Percentiles rank a stretch among this genome's conserved stretches.
These are phyloP conservation scores for Phaeodactylum tricornutum DNA, from an alignment of 108 stramenopile genomes.

Conservation along the genomic window DNA sequence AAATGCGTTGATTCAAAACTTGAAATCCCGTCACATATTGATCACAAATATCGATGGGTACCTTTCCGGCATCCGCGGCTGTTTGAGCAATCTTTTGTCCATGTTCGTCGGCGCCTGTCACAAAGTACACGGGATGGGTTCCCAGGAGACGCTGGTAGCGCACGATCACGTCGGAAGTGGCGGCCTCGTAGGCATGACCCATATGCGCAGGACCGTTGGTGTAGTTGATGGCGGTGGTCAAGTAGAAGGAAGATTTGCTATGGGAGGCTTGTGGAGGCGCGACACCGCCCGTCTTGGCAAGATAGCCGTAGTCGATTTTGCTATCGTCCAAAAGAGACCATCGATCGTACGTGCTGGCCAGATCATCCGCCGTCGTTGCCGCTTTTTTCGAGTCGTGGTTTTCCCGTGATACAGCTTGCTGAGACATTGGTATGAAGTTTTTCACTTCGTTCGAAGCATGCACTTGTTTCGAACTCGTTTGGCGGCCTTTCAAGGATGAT, in stretches of 20 bases:
- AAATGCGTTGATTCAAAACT: conserved; percentile 82
- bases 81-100: conserved; percentile 98
- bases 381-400: too few relatives aligned
- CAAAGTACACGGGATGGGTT: conserved; percentile 67
- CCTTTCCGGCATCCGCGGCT: conserved; percentile 66
- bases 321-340: conserved; percentile 67
- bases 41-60: conserved; percentile 90
- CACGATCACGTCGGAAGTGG: conserved; percentile 87
- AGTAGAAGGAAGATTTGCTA: conserved; percentile 55
- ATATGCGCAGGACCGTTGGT: conserved; percentile 98
- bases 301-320: conserved; percentile 60
- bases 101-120: conserved; percentile 97
- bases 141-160: conserved; percentile 75
- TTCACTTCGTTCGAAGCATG: too few relatives aligned
- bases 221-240: conserved; percentile 99
- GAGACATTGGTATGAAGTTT: too few relatives aligned
- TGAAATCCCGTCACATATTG: conserved; percentile 86
- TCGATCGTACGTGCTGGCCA: conserved; percentile 59
- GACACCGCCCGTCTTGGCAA: conserved; percentile 15
- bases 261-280: conserved; percentile 12
- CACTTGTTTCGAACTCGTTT: too few relatives aligned
- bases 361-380: too few relatives aligned
- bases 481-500: too few relatives aligned
- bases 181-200: conserved; percentile 97
- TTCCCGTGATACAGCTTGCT: too few relatives aligned